A percentile compares a stretch with the other conserved stretches of the same genome.
Conservation (phyloP, 805 yeast genomes). For the Wickerhamomyces bovis region DNA sequence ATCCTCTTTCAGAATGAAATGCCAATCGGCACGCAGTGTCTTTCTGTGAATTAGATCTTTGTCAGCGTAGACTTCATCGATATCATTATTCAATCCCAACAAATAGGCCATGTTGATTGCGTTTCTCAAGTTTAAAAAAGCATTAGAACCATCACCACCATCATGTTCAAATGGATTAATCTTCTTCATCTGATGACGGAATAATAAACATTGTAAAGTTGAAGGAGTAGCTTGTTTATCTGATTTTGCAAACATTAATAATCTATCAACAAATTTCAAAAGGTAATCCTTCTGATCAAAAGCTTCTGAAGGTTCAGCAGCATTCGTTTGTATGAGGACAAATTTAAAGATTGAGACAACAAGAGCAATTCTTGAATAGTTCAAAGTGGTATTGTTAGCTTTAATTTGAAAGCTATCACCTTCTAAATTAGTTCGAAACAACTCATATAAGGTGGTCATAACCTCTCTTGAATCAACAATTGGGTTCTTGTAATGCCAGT, state of each 20-base stretch:
- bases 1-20: slow-evolving; percentile 12
- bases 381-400: slow-evolving; percentile 3
- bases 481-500: slow-evolving; percentile 12
- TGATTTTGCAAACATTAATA: slow-evolving; percentile 12
- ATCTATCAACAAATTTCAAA: slow-evolving; percentile 9
- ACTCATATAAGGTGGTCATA: not conserved
- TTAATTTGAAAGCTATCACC: slow-evolving; percentile 7
- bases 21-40: slow-evolving; percentile 15
- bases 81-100: slow-evolving; percentile 21
- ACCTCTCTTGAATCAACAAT: slow-evolving; percentile 9
- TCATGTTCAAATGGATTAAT: slow-evolving; percentile 18
- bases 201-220: slow-evolving; percentile 17
- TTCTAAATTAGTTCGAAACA: slow-evolving; percentile 7
- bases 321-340: slow-evolving; percentile 5
- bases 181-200: slow-evolving; percentile 11
- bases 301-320: not conserved
- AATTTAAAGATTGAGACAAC: slow-evolving; percentile 11
- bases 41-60: slow-evolving; percentile 5
- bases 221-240: slow-evolving; percentile 14
- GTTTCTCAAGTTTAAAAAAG: slow-evolving; percentile 8
- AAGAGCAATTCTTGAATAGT: slow-evolving; percentile 19
- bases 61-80: slow-evolving; percentile 12
- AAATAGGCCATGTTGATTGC: slow-evolving; percentile 21
- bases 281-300: slow-evolving; percentile 15
- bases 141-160: slow-evolving; percentile 17